phyloP scores from a whole-genome alignment of 1,284 basidiomycete species.

The Ustilago shanxiensis region DNA sequence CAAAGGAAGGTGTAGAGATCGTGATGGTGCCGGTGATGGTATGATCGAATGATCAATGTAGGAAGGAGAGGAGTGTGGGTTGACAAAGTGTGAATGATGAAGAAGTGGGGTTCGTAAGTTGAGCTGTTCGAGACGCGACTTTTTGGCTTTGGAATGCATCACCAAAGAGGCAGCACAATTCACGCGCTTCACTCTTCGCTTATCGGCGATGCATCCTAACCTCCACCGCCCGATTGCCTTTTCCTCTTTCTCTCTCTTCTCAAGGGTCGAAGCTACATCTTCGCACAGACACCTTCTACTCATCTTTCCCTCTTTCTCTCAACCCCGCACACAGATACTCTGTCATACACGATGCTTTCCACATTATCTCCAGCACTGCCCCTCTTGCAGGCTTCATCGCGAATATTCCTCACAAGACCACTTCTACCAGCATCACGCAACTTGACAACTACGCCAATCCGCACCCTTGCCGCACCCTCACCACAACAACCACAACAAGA shows the following conservation, averaged over 20 bases:
- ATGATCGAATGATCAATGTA: neutral
- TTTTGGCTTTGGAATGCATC: conserved; percentile 1
- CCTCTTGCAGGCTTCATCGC: neutral
- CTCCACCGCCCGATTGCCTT: neutral
- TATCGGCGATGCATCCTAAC: conserved; percentile 12
- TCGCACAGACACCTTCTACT: neutral
- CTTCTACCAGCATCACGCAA: neutral
- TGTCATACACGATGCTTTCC: conserved; percentile 8
- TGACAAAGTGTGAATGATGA: neutral
- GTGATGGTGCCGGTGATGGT: conserved; percentile 8
- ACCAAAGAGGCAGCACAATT: neutral
- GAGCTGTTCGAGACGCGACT: conserved; percentile 21
- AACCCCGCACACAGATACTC: neutral
- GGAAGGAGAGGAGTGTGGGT: neutral
- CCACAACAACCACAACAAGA: conserved; percentile 7
- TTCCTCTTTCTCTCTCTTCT: neutral
- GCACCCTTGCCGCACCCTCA: conserved; percentile 13
- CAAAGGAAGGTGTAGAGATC: neutral
- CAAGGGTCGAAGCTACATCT: conserved; percentile 1
- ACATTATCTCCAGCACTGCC: neutral
- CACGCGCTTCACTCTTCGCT: neutral
- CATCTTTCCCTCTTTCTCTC: neutral
- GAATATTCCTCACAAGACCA: neutral
- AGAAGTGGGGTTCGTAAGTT: neutral
- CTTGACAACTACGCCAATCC: conserved; percentile 8